Evolutionary conservation across 1,284 basidiomycete genomes (phyloP).

Genomic region (Phellopilus nigrolimitatus): DNA sequence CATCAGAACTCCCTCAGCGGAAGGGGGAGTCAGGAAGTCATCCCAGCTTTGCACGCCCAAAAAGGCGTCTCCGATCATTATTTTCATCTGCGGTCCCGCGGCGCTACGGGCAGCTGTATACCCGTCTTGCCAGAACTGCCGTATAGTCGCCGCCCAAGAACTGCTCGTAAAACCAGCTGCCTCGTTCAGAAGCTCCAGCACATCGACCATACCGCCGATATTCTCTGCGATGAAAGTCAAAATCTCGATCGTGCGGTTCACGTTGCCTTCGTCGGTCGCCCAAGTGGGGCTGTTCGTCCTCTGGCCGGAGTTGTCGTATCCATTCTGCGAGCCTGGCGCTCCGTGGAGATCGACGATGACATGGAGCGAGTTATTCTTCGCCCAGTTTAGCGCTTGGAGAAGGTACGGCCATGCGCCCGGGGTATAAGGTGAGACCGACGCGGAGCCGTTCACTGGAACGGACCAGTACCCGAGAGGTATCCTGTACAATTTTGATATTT

Average conservation of each 20-base stretch:
- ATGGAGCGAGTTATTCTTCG: slow-evolving; percentile 48
- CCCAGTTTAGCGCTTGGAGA: slow-evolving; percentile 61
- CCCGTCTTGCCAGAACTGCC: slow-evolving; percentile 52
- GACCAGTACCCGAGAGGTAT: slow-evolving; percentile 76
- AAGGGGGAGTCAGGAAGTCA: slow-evolving; percentile 51
- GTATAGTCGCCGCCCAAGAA: slow-evolving; percentile 38
- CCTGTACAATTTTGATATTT: slow-evolving; percentile 36
- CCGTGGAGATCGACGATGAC: slow-evolving; percentile 72
- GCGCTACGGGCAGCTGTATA: slow-evolving; percentile 49
- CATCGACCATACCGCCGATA: slow-evolving; percentile 51
- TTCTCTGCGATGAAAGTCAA: slow-evolving; percentile 53
- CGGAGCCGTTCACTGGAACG: slow-evolving; percentile 51
- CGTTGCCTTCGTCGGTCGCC: slow-evolving; percentile 51
- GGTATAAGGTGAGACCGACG: slow-evolving; percentile 51
- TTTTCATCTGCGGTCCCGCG: slow-evolving; percentile 41
- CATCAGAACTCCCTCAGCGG: slow-evolving; percentile 53
- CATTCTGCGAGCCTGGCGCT: slow-evolving; percentile 67
- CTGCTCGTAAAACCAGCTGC: slow-evolving; percentile 46
- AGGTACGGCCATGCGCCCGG: slow-evolving; percentile 68
- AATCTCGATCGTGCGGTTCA: slow-evolving; percentile 62
- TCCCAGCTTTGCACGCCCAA: slow-evolving; percentile 62
- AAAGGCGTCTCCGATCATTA: slow-evolving; percentile 76
- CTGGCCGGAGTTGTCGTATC: slow-evolving; percentile 83
- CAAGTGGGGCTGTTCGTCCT: slow-evolving; percentile 59
- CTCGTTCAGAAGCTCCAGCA: slow-evolving; percentile 65